phyloP scores from a whole-genome alignment of 345 rosid genomes.

The Trapa incisa region DNA sequence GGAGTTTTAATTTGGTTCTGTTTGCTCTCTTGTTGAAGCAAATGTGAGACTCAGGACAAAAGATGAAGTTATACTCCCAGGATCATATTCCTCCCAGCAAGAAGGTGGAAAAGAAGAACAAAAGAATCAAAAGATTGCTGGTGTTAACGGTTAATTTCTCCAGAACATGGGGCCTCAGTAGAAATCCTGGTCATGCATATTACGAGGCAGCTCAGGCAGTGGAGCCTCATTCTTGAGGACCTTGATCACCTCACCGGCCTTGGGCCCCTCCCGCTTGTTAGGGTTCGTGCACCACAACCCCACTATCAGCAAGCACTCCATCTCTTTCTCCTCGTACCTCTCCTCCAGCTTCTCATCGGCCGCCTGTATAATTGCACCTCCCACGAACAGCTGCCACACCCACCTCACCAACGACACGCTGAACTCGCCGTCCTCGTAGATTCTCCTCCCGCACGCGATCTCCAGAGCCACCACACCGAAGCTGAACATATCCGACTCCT shows the following conservation, averaged over 20 bases:
- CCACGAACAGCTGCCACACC: slow-evolving; percentile 16
- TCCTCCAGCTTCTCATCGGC: slow-evolving; percentile 12
- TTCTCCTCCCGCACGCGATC: slow-evolving; percentile 12
- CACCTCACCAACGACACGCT: slow-evolving; percentile 5
- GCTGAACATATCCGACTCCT: slow-evolving; percentile 11
- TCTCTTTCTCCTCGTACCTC: slow-evolving; percentile 11
- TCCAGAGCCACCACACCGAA: slow-evolving; percentile 18
- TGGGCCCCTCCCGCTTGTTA: slow-evolving; percentile 11
- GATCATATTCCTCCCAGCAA: too few relatives aligned
- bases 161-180: neutral
- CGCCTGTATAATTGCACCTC: slow-evolving; percentile 10
- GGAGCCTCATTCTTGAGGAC: slow-evolving; percentile 11
- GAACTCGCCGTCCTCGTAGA: slow-evolving; percentile 4
- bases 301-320: slow-evolving; percentile 13
- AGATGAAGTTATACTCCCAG: neutral
- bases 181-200: slow-evolving; percentile 9
- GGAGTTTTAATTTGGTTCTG: neutral
- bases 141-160: neutral
- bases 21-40: neutral
- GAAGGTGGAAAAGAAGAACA: neutral
- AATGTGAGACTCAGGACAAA: neutral
- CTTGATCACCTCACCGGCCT: slow-evolving; percentile 12
- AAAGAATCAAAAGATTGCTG: neutral
- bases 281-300: slow-evolving; percentile 18
- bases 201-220: slow-evolving; percentile 10